Evolutionary conservation across 2,329 filamentous ascomycete species (phyloP).

Genomic region (Apiospora phragmitis): DNA sequence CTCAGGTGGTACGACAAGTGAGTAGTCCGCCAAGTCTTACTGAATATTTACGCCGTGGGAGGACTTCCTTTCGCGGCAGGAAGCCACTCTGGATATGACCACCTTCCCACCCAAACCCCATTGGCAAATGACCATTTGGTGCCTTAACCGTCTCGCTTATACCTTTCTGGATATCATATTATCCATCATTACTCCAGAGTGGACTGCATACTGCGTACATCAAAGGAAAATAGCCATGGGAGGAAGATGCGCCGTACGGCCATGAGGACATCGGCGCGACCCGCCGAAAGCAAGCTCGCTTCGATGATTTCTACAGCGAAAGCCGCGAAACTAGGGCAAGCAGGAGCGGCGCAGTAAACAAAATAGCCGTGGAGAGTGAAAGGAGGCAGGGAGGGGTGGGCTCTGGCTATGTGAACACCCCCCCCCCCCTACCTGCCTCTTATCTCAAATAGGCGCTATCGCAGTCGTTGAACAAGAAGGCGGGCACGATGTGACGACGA

Average conservation of each 20-base stretch:
- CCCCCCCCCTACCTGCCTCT: neutral
- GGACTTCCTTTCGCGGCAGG: neutral
- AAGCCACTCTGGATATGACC: neutral
- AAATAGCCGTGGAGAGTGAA: neutral
- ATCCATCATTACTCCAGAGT: neutral
- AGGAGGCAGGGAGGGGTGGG: neutral
- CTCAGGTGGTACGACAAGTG: neutral
- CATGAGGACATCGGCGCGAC: neutral
- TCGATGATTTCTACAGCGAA: neutral
- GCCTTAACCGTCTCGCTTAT: neutral
- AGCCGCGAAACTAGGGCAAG: too few species aligned
- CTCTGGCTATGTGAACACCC: neutral
- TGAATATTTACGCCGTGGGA: neutral
- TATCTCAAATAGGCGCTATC: neutral
- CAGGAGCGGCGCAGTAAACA: too few species aligned
- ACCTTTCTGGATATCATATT: neutral
- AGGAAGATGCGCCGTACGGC: neutral
- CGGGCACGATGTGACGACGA: neutral
- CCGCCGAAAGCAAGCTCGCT: neutral
- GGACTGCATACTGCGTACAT: neutral
- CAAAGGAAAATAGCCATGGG: neutral
- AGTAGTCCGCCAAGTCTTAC: too few species aligned
- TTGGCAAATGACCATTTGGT: neutral
- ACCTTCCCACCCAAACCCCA: neutral
- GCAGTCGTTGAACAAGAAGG: neutral